Percentiles rank a stretch among this genome's conserved stretches.
These are phyloP conservation scores for Ceratocystis papillata DNA, from an alignment of 2,329 filamentous ascomycete genomes.

Conservation along the genomic window DNA sequence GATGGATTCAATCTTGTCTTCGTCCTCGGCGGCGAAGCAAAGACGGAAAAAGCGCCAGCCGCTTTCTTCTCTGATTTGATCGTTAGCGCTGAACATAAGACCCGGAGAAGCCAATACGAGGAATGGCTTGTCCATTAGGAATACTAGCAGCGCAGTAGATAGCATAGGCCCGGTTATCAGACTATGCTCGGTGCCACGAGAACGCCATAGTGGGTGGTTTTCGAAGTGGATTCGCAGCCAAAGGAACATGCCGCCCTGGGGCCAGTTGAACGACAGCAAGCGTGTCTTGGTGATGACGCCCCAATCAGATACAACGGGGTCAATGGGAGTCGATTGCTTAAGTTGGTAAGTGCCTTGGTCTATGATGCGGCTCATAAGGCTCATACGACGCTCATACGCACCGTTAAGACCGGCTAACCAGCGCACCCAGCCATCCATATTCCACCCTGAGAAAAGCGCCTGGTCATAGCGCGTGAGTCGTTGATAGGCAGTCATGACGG, in stretches of 20 bases:
- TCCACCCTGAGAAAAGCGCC: conserved; percentile 52
- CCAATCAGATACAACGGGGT: conserved; percentile 50
- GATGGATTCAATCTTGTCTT: conserved; percentile 53
- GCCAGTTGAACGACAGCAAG: conserved; percentile 67
- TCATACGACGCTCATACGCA: conserved; percentile 77
- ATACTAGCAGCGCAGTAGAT: conserved; percentile 56
- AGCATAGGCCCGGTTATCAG: conserved; percentile 47
- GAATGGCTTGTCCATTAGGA: conserved; percentile 57
- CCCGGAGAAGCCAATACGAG: conserved; percentile 63
- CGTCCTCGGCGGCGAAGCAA: conserved; percentile 77
- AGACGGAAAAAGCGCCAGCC: conserved; percentile 66
- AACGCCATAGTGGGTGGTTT: conserved; percentile 55
- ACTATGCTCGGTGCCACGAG: conserved; percentile 29
- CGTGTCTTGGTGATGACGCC: conserved; percentile 62
- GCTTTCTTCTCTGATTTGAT: conserved; percentile 44
- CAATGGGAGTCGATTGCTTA: conserved; percentile 45
- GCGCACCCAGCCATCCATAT: conserved; percentile 74
- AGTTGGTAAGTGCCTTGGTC: conserved; percentile 57
- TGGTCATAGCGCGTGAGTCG: conserved; percentile 40
- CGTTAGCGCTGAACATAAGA: conserved; percentile 58
- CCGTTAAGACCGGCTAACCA: conserved; percentile 81
- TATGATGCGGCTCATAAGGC: conserved; percentile 61
- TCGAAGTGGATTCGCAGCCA: conserved; percentile 68
- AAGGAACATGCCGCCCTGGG: conserved; percentile 82
- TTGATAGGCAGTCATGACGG: conserved; percentile 34